Evolutionary conservation across 805 yeast genomes (phyloP), one percentile per base, ranked within the genome.

Genomic region (Suhomyces sp.): DNA sequence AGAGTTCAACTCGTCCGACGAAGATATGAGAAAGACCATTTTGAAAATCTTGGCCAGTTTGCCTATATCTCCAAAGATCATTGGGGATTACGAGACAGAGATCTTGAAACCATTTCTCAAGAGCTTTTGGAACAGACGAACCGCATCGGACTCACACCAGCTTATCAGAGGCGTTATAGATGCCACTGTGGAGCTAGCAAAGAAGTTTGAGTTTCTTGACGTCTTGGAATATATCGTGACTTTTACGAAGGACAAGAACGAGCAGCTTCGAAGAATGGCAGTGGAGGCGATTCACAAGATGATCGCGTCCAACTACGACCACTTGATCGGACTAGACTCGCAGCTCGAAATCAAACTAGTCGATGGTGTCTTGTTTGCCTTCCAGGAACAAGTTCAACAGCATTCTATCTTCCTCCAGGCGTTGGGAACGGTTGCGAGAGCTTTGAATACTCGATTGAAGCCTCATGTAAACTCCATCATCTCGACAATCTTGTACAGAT

Each of bases 1-100:
- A 50, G 96, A 92, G 67, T 88, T 90, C 60, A 67, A 73, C 35
- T 82, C 96, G 0, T 91, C 94, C 0, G 97, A 90, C 63, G 96
- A 88, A 55, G 97, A 91, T 47, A 88, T 92, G 93, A 84, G 83
- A 60, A 80, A 80, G 54, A 80, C 91, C 0, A 87, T 92, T 2
- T 67, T 94, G 54, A 72, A 78, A 29, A 88, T 89, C 6, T 71
- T 92, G 29, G 85, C 80, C 50, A 85, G 81, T 54, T 82, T 94
- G 59, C 83, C 90, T 12, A 68, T 81, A 1, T 75, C 88, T 1
- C 84, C 81, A 10, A 82, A 83, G 10, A 76, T 89, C 12, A 77
- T 84, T 10, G 74, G 72, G 13, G 68, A 68, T 24, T 83, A 80
- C 56, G 70, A 73, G 44, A 77, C 73, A 6, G 82, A 83, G 22